These are phyloP conservation scores for Croton setiger DNA, from an alignment of 441 rosid genomes.

Conservation along the genomic window DNA sequence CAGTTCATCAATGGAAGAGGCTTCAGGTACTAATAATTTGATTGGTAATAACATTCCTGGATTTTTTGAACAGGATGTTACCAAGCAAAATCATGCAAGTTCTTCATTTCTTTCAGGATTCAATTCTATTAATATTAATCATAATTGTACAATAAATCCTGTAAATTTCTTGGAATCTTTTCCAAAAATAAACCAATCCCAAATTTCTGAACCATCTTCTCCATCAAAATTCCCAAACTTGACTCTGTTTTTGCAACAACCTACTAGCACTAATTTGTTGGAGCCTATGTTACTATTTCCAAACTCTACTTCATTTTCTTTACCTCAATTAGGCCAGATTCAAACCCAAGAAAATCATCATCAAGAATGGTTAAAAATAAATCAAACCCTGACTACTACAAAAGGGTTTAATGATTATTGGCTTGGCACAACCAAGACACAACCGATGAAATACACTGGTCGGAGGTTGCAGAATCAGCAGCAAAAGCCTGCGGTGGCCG, in stretches of 20 bases:
- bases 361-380: constrained; percentile 45
- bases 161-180: constrained; percentile 58
- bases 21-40: constrained; percentile 24
- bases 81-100: constrained; percentile 15
- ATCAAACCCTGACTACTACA: constrained; percentile 32
- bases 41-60: constrained; percentile 26
- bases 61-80: constrained; percentile 27
- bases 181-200: constrained; percentile 26
- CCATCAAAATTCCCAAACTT: constrained; percentile 50
- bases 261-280: constrained; percentile 15
- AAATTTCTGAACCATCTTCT: constrained; percentile 36
- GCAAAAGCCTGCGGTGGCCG: constrained; percentile 35
- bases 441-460: constrained; percentile 55
- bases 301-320: constrained; percentile 19
- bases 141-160: constrained; percentile 34
- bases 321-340: constrained; percentile 26
- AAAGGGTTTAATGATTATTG: constrained; percentile 47
- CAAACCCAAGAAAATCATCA: constrained; percentile 17
- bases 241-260: constrained; percentile 56
- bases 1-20: constrained; percentile 33
- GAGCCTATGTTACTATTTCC: constrained; percentile 26
- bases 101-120: constrained; percentile 31
- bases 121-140: constrained; percentile 24
- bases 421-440: constrained; percentile 59
- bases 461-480: constrained; percentile 39